Evolutionary conservation across 495 filamentous ascomycete genomes (phyloP), one percentile per base, ranked within the genome.

Genomic region (Penicillium lividum): DNA sequence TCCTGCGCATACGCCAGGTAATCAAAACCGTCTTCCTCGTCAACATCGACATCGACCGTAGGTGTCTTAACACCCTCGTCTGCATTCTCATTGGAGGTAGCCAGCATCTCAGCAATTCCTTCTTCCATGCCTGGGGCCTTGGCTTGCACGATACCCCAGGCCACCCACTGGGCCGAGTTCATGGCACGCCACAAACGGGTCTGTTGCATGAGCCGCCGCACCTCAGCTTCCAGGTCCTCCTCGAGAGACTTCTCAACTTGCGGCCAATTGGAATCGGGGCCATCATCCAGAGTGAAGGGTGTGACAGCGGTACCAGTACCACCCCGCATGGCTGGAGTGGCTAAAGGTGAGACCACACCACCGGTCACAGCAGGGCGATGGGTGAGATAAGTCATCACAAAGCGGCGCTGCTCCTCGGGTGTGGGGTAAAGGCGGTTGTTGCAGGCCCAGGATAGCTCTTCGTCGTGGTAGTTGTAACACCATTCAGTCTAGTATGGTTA

Each of bases 121-220:
- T 77, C 73, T 48, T 74, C 75, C 73, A 85, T 75, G 5, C 84
- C 91, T 0, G 89, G 82, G 6, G 91, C 79, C 68, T 93, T 93
- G 28, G 94, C 93, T 76, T 98, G 95, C 51, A 98, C 87, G 47
- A 97, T 90, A 29, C 94, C 94, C 94, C 95, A 99, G 2, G 90
- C 89, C 28, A 92, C 85, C 95, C 95, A 99, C 69, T 92, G 87
- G 3, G 91, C 93, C 18, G 87, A 89, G 69, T 91, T 92, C 4
- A 91, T 89, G 3, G 89, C 80, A 5, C 93, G 84, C 95, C 95
- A 99, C 42, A 93, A 77, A 27, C 84, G 77, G 8, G 89, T 85
- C 74, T 98, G 91, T 29, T 86, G 82, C 61, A 95, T 66, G 29
- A 98, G 77, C 53, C 79, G 80, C 31, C 84, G 74, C 7, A 95